Evolutionary conservation across 2,329 filamentous ascomycete genomes (phyloP).

Genomic region (Escovopsis weberi): DNA sequence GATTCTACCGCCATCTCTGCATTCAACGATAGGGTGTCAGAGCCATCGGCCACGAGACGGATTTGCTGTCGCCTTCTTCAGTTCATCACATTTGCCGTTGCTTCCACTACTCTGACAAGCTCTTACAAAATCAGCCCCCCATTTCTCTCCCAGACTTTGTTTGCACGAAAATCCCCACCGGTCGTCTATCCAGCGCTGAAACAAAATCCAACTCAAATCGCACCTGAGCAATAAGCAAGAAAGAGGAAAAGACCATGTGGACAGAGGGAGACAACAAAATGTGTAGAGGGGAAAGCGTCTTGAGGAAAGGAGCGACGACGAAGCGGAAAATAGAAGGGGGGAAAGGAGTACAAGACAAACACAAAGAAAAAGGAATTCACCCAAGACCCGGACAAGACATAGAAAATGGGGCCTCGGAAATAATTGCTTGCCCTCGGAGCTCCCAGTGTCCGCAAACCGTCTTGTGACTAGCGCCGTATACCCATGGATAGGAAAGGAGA

Average conservation of each 20-base stretch:
- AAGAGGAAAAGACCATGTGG: background rate
- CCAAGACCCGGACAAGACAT: too few relatives aligned
- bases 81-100: background rate
- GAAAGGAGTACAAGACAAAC: conserved; percentile 1
- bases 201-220: conserved; percentile 3
- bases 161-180: conserved; percentile 4
- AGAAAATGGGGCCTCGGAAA: too few relatives aligned
- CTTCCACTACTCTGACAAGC: background rate
- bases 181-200: conserved; percentile 5
- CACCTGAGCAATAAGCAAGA: conserved; percentile 3
- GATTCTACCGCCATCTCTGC: too few relatives aligned
- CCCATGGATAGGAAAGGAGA: conserved; percentile 11
- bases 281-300: background rate
- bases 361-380: background rate
- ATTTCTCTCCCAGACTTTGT: background rate
- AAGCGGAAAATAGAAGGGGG: background rate
- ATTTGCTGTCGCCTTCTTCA: background rate
- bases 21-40: too few relatives aligned
- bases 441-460: conserved; percentile 5
- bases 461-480: conserved; percentile 15
- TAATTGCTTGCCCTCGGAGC: too few relatives aligned
- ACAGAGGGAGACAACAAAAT: background rate
- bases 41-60: too few relatives aligned
- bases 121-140: conserved; percentile 1
- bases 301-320: conserved; percentile 2